Base-by-base conservation (phyloP, 768 basidiomycete species). In the Leccinum uliginosum region DNA sequence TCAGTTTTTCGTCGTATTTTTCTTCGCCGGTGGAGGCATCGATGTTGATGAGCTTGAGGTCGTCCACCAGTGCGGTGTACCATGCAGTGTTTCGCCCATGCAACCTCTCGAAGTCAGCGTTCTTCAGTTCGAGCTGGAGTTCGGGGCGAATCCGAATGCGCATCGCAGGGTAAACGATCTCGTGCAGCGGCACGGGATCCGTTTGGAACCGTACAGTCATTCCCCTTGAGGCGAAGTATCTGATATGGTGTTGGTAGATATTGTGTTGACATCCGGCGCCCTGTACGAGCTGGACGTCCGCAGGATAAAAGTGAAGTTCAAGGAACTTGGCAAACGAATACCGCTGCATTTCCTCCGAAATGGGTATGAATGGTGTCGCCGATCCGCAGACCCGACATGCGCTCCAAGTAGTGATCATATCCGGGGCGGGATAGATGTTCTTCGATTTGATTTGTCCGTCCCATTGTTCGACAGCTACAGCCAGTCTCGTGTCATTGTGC, bases 311-410 rank as follows among this genome's bases (percentile, higher is more conserved):
- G 67, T 93, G 90, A 26, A 96, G 83, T 68, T 99, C 96, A 27
- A 99, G 81, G 71, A 96, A 98, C 65, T 97, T 95, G 34, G 89
- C 92, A 69, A 98, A 96, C 5, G 95, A 98, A 68, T 96, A 93
- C 55, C 87, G 78, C 65, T 92, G 89, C 80, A 95, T 93, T 69
- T 96, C 93, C 63, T 91, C 87, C 2, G 92, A 92, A 38, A 93
- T 85, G 6, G 86, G 87, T 62, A 94, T 89, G 73, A 94, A 91
- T 3, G 92, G 91, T 3, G 91, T 94, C 1, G 86, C 87, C 6
- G 78, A 87, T 29, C 81, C 86, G 68, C 85, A 92, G 24, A 86
- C 73, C 56, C 87, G 83, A 71, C 97, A 99, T 7, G 84, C 81
- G 65, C 88, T 93, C 91, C 92, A 98, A 4, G 95, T 95, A 24